Percentiles rank a stretch among this genome's conserved stretches.
Evolutionary conservation across 352 stramenopile genomes (phyloP).

Genomic region (Phytopythium helicoides): DNA sequence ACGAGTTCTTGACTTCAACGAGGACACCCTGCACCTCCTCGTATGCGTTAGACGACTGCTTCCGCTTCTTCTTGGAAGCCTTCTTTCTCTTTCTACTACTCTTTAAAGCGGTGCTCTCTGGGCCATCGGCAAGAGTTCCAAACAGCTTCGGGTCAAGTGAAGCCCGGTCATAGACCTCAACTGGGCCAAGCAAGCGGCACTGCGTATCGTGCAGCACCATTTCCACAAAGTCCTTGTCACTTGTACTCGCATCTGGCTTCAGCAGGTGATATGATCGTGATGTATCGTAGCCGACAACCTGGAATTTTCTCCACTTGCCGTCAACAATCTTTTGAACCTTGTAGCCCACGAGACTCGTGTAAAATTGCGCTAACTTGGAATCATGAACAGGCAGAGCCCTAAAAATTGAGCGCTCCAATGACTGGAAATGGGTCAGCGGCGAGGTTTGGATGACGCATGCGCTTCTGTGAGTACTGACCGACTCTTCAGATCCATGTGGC

Average conservation of each 20-base stretch:
- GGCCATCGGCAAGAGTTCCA: slow-evolving; percentile 20
- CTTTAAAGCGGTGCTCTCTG: slow-evolving; percentile 4
- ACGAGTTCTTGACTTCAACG: slow-evolving; percentile 57
- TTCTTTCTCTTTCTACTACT: slow-evolving; percentile 63
- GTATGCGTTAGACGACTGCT: slow-evolving; percentile 20
- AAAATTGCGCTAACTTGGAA: slow-evolving; percentile 46
- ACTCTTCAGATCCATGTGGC: background rate
- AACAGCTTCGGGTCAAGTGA: slow-evolving; percentile 49
- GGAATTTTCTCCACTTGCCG: slow-evolving; percentile 78
- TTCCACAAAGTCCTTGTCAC: slow-evolving; percentile 45
- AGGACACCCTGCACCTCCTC: slow-evolving; percentile 18
- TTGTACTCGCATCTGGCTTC: slow-evolving; percentile 37
- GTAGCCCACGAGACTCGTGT: slow-evolving; percentile 68
- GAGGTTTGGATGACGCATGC: slow-evolving; percentile 55
- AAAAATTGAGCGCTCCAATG: slow-evolving; percentile 79
- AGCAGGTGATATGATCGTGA: slow-evolving; percentile 55
- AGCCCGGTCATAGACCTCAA: slow-evolving; percentile 52
- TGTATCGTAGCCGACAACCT: slow-evolving; percentile 66
- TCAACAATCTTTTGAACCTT: slow-evolving; percentile 73
- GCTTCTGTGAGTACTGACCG: background rate
- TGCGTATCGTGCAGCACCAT: slow-evolving; percentile 79
- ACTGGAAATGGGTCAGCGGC: slow-evolving; percentile 81
- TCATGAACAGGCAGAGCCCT: slow-evolving; percentile 58
- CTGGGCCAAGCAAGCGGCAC: slow-evolving; percentile 48
- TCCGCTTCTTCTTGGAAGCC: slow-evolving; percentile 55